Base-by-base conservation (phyloP, 306 rosid genomes). In the Acacia acuminata region DNA sequence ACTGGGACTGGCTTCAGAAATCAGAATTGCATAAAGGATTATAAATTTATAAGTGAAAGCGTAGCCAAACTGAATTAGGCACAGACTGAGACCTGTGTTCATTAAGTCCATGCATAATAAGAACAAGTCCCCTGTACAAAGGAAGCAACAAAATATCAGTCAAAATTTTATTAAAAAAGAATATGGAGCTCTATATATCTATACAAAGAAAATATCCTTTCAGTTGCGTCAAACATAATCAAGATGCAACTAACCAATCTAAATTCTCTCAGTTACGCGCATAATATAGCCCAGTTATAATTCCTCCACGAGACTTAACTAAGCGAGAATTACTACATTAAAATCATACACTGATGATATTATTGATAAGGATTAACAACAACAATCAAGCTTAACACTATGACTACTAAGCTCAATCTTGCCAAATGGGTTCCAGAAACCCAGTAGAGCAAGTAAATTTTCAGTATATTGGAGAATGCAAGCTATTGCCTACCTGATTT, bases 51-150 rank as follows among this genome's bases (percentile, higher is more conserved):
- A 4, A 73, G 13, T 15, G 20, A 48, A 87, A 34, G 5, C 42
- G 34, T 71, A 48, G 45, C 43, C 43, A 63, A 44, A 70, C 42
- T 53, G 34, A 47, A 63, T 68, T 36, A 44, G 7, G 71, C 27
- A 53, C 24, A 76, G 82, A 71, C 50, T 44, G 81, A 42, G 53
- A 93, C 99, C 99, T 93, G 92, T 96, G 98, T 79, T 96, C 99
- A 79, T 96, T 96, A 71, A 96, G 88, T 73, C 99, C 99, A 77
- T 96, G 99, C 92, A 96, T 56, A 79, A 96, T 83, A 84, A 94
- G 80, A 86, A 96, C 87, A 40, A 94, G 22, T 25, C 99, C 99
- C 94, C 99, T 96, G 91, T 82, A 92, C 81, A 85, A 68, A 78
- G 38, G 43, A 69, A 43, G 64, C 36, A 71, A 73, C 30, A 82